These are phyloP conservation scores for Scedosporium apiospermum DNA, from an alignment of 2,329 filamentous ascomycete species.

Conservation along the genomic window DNA sequence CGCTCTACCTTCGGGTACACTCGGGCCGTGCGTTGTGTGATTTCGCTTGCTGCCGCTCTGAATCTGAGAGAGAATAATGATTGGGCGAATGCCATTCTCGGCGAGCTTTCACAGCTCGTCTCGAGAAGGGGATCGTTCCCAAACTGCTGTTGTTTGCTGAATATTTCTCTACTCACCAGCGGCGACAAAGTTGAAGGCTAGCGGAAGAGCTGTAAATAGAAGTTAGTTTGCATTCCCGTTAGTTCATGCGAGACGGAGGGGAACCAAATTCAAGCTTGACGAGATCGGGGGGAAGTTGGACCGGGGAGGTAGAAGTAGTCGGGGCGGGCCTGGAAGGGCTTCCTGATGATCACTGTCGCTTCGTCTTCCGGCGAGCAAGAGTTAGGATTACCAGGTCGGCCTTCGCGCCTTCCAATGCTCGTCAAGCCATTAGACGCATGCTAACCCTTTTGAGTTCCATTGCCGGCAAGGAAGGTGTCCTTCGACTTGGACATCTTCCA, in stretches of 20 bases:
- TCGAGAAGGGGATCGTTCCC: neutral
- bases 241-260: neutral
- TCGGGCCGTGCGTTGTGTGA: neutral
- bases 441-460: slow-evolving; percentile 78
- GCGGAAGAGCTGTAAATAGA: slow-evolving; percentile 52
- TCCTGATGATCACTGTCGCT: neutral
- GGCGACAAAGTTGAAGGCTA: slow-evolving; percentile 84
- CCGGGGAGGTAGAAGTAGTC: neutral
- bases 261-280: neutral
- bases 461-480: slow-evolving; percentile 63
- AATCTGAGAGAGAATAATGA: neutral
- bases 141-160: neutral
- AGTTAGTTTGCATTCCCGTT: neutral
- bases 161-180: slow-evolving; percentile 68
- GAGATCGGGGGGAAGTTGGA: neutral
- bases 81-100: neutral
- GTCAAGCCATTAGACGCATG: neutral
- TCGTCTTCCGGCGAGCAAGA: neutral
- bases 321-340: neutral
- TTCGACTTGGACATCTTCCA: slow-evolving; percentile 56
- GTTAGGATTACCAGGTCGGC: neutral
- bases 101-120: neutral
- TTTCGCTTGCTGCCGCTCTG: slow-evolving; percentile 3
- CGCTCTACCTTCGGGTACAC: neutral
- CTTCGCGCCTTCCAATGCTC: neutral